Evolutionary conservation across 2,329 filamentous ascomycete genomes (phyloP).

Genomic region (Hypocrella siamensis): DNA sequence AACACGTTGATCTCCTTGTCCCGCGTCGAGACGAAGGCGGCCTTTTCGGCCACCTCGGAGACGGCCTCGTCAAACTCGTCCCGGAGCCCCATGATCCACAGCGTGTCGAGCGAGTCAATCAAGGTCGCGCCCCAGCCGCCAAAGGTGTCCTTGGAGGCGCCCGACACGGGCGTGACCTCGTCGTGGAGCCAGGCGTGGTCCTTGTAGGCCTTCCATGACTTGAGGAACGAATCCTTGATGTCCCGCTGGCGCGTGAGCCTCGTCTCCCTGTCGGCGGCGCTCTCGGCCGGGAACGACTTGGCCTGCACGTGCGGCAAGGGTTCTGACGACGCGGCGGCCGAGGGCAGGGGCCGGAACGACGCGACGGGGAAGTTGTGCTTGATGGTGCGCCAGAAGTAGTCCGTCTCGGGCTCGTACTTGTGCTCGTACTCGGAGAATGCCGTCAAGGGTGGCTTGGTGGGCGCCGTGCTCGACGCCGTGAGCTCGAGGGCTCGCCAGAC

Average conservation of each 20-base stretch:
- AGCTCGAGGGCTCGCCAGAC: constrained; percentile 4
- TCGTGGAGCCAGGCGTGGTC: constrained; percentile 35
- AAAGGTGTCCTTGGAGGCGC: constrained; percentile 28
- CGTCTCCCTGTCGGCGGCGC: constrained; percentile 7
- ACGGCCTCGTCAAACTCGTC: constrained; percentile 40
- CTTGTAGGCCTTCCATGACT: constrained; percentile 35
- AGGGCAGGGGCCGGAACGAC: constrained; percentile 4
- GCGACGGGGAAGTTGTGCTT: constrained; percentile 7
- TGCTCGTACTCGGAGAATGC: constrained; percentile 3
- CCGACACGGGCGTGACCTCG: constrained; percentile 32
- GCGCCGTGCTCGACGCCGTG: background rate
- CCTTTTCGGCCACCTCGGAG: constrained; percentile 24
- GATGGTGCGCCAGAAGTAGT: constrained; percentile 9
- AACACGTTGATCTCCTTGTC: constrained; percentile 29
- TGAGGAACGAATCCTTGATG: constrained; percentile 25
- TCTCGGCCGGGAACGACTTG: constrained; percentile 6
- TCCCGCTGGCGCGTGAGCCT: constrained; percentile 20
- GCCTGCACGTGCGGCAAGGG: constrained; percentile 4
- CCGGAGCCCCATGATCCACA: constrained; percentile 44
- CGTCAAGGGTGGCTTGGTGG: constrained; percentile 1
- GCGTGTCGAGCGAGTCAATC: constrained; percentile 43
- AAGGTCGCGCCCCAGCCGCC: constrained; percentile 43
- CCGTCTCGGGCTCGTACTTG: constrained; percentile 4
- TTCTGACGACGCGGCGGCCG: constrained; percentile 2
- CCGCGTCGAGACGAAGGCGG: constrained; percentile 33